phyloP scores from a whole-genome alignment of 257 asterid genomes.

The Przewalskia tangutica region DNA sequence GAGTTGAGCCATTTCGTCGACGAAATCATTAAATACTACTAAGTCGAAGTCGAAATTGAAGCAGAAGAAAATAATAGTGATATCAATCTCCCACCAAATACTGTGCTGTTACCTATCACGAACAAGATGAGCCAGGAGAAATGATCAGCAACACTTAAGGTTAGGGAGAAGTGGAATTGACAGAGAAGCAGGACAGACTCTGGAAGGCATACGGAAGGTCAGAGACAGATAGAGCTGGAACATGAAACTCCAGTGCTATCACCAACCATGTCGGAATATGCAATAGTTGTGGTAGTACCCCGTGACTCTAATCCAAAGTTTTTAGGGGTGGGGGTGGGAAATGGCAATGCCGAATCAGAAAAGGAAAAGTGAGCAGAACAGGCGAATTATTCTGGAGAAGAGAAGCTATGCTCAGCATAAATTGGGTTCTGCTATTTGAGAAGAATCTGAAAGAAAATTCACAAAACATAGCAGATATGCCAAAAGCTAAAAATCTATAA shows the following conservation, averaged over 20 bases:
- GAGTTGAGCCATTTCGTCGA: not conserved
- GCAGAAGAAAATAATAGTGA: not conserved
- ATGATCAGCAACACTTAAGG: not conserved
- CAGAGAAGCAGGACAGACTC: too few species aligned
- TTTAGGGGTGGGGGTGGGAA: not conserved
- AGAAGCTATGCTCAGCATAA: not conserved
- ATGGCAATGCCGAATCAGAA: not conserved
- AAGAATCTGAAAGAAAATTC: not conserved
- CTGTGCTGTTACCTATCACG: not conserved
- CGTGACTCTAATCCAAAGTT: not conserved
- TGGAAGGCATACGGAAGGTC: not conserved
- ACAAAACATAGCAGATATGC: not conserved
- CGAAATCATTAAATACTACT: not conserved
- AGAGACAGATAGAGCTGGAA: not conserved
- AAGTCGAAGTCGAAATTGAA: not conserved
- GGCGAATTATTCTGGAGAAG: not conserved
- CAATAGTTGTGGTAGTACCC: not conserved
- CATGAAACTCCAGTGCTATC: not conserved
- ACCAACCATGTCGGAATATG: not conserved
- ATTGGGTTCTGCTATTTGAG: not conserved
- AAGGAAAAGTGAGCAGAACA: not conserved
- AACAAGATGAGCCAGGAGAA: not conserved
- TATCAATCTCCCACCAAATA: not conserved
- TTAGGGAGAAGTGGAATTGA: not conserved
- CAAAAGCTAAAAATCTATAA: not conserved